These are phyloP conservation scores for Penicillium fimorum DNA, from an alignment of 495 filamentous ascomycete species.

Conservation along the genomic window DNA sequence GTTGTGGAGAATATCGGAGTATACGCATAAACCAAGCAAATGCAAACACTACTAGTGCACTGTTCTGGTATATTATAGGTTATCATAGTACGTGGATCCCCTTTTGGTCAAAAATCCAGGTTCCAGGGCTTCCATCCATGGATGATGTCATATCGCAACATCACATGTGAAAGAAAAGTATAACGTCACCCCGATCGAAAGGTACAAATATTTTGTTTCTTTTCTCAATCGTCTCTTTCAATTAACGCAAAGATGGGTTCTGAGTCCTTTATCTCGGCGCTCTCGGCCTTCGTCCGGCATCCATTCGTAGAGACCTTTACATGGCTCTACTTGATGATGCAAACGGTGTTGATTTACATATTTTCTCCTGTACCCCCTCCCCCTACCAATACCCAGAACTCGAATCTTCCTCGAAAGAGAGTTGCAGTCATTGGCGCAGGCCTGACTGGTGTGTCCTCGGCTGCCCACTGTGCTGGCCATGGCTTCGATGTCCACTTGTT, in stretches of 20 bases:
- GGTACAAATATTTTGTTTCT: conserved; percentile 2
- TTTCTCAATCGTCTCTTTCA: neutral
- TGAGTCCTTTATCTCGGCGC: conserved; percentile 17
- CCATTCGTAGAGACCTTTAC: conserved; percentile 45
- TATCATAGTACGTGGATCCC: neutral
- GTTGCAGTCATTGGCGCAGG: conserved; percentile 84
- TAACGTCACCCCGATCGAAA: neutral
- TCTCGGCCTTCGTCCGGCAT: conserved; percentile 28
- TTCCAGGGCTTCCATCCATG: neutral
- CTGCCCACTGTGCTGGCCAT: conserved; percentile 83
- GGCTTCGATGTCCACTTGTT: conserved; percentile 81
- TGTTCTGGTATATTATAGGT: neutral
- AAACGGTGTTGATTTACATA: conserved; percentile 62
- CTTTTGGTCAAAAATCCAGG: neutral
- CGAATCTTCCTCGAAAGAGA: conserved; percentile 49
- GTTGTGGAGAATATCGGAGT: neutral
- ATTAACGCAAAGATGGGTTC: conserved; percentile 7
- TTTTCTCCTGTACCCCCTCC: conserved; percentile 69
- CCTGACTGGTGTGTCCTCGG: conserved; percentile 77
- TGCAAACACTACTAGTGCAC: neutral
- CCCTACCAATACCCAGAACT: conserved; percentile 45
- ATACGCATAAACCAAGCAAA: neutral
- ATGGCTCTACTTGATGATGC: conserved; percentile 64
- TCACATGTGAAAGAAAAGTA: conserved; percentile 6
- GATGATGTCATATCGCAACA: neutral